phyloP scores from a whole-genome alignment of 352 stramenopile species.

The Globisporangium uncinulatum region DNA sequence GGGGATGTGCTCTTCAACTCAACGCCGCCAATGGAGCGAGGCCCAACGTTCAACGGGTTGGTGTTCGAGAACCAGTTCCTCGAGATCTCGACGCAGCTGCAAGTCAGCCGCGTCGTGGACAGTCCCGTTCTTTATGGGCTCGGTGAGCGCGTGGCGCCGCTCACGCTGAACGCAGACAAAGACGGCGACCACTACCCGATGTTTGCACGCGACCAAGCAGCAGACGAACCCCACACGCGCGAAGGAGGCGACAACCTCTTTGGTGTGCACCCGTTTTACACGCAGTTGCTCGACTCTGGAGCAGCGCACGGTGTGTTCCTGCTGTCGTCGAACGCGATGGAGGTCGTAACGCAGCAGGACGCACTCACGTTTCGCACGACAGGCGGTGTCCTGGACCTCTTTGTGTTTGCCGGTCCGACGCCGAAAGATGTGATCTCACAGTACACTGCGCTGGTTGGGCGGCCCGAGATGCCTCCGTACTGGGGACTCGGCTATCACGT shows the following conservation, averaged over 20 bases:
- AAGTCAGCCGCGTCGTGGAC: constrained; percentile 4
- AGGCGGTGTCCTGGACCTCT: constrained; percentile 79
- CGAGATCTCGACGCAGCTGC: constrained; percentile 72
- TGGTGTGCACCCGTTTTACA: constrained; percentile 75
- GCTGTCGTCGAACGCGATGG: constrained; percentile 82
- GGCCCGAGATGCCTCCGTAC: constrained; percentile 72
- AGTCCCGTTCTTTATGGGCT: constrained; percentile 60
- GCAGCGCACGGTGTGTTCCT: constrained; percentile 73
- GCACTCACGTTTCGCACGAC: constrained; percentile 76
- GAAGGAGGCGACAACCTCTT: constrained; percentile 70
- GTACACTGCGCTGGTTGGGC: constrained; percentile 73
- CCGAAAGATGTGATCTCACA: constrained; percentile 53
- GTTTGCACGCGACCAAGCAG: constrained; percentile 33
- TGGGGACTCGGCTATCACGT: constrained; percentile 86
- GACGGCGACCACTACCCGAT: constrained; percentile 68
- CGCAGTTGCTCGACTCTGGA: constrained; percentile 41
- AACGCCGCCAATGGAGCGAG: constrained; percentile 41
- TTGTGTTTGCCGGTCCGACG: constrained; percentile 63
- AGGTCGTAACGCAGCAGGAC: constrained; percentile 56
- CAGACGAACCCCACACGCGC: constrained; percentile 17
- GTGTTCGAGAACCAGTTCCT: constrained; percentile 87
- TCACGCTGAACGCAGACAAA: constrained; percentile 31
- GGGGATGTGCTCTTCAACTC: constrained; percentile 83
- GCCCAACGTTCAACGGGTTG: constrained; percentile 46
- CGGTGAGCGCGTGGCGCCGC: constrained; percentile 51